A percentile compares a stretch with the other conserved stretches of the same genome.
Evolutionary conservation across 169 alveolate species (phyloP).

Genomic region (Neospora caninum): DNA sequence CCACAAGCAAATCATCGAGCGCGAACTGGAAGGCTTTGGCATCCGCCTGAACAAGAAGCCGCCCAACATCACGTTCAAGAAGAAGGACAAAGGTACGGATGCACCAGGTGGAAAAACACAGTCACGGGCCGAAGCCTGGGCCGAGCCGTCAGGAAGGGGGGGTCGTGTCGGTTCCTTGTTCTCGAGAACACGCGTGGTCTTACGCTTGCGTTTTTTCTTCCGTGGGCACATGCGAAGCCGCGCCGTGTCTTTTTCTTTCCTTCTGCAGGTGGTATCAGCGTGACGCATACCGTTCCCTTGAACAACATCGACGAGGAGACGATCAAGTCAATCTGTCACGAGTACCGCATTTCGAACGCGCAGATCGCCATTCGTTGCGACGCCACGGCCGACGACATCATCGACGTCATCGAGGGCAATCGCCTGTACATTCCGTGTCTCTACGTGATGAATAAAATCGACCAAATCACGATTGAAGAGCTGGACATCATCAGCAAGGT

Average conservation of each 20-base stretch:
- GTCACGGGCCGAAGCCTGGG: too few species aligned
- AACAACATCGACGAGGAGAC: slow-evolving; percentile 83
- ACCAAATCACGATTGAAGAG: slow-evolving; percentile 88
- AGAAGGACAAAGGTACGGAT: slow-evolving; percentile 56
- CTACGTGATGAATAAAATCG: slow-evolving; percentile 92
- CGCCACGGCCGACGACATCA: slow-evolving; percentile 96
- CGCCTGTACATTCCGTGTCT: slow-evolving; percentile 92
- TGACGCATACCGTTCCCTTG: slow-evolving; percentile 81
- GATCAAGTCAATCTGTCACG: slow-evolving; percentile 83
- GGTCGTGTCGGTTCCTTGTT: background rate
- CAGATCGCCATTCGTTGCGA: slow-evolving; percentile 92
- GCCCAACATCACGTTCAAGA: slow-evolving; percentile 79
- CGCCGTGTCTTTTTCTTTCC: background rate
- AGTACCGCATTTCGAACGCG: slow-evolving; percentile 93
- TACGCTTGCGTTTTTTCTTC: background rate
- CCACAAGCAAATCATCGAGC: slow-evolving; percentile 93
- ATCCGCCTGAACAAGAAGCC: slow-evolving; percentile 95
- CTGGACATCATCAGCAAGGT: slow-evolving; percentile 91
- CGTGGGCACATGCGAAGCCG: background rate
- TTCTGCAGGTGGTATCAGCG: slow-evolving; percentile 80
- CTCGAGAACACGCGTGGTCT: background rate
- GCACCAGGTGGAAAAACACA: too few species aligned
- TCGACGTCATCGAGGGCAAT: slow-evolving; percentile 98
- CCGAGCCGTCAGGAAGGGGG: too few species aligned
- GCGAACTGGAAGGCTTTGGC: slow-evolving; percentile 97